Conservation (phyloP, 2,329 filamentous ascomycete genomes). For the Beauveria sp. region DNA sequence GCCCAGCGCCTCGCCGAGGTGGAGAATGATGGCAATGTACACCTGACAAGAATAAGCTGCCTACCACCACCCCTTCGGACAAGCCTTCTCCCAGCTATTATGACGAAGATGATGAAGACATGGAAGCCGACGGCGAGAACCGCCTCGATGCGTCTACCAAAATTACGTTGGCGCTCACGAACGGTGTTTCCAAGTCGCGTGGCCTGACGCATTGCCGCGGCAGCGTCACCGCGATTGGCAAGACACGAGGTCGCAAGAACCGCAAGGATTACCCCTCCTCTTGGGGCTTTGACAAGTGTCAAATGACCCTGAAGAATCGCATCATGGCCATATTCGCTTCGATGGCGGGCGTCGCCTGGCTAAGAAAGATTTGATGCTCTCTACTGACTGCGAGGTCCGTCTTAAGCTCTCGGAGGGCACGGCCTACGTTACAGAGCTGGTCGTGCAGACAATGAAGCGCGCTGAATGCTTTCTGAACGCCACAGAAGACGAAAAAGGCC, state of each 20-base stretch:
- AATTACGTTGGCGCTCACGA: conserved; percentile 48
- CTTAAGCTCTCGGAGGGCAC: conserved; percentile 68
- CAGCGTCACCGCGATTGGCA: conserved; percentile 52
- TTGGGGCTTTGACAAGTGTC: conserved; percentile 85
- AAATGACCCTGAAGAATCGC: conserved; percentile 98
- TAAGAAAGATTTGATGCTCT: conserved; percentile 99
- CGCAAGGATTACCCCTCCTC: conserved; percentile 87
- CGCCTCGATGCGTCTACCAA: conserved; percentile 37
- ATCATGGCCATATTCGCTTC: conserved; percentile 72
- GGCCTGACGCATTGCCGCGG: conserved; percentile 74
- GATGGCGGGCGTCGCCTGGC: conserved; percentile 80
- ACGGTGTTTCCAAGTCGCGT: conserved; percentile 57
- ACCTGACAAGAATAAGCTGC: conserved; percentile 57
- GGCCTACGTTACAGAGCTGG: conserved; percentile 84
- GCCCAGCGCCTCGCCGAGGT: conserved; percentile 58
- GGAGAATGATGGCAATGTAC: conserved; percentile 54
- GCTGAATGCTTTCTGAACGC: conserved; percentile 77
- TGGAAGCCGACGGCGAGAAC: conserved; percentile 48
- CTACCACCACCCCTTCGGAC: conserved; percentile 32
- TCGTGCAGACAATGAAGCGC: conserved; percentile 80
- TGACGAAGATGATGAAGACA: conserved; percentile 43
- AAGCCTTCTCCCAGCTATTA: conserved; percentile 35
- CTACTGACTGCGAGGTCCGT: conserved; percentile 91
- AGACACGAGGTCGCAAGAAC: conserved; percentile 71
- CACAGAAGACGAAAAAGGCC: conserved; percentile 79